Evolutionary conservation across 768 basidiomycete species (phyloP).

Genomic region (Serendipita sp.): DNA sequence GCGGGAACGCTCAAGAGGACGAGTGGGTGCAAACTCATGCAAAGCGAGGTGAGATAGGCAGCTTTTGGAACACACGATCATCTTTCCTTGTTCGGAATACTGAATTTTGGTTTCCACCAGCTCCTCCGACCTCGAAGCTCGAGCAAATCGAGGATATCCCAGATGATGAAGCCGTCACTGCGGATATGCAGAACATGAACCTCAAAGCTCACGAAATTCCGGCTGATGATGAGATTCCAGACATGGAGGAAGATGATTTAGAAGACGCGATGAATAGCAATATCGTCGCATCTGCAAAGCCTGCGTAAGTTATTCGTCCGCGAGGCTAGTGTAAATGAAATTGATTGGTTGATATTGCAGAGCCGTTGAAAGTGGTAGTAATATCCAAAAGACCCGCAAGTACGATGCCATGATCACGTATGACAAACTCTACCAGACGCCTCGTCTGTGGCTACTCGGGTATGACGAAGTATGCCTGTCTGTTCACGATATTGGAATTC

Average conservation of each 20-base stretch:
- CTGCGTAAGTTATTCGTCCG: slow-evolving; percentile 27
- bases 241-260: slow-evolving; percentile 93
- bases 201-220: slow-evolving; percentile 42
- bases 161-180: slow-evolving; percentile 44
- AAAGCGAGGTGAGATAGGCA: slow-evolving; percentile 31
- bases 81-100: not conserved
- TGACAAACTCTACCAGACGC: slow-evolving; percentile 99
- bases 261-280: slow-evolving; percentile 82
- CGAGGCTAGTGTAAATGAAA: not conserved
- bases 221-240: slow-evolving; percentile 92
- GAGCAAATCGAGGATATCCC: slow-evolving; percentile 73
- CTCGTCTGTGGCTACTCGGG: slow-evolving; percentile 91
- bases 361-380: slow-evolving; percentile 49
- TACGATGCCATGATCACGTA: slow-evolving; percentile 99
- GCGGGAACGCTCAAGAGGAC: slow-evolving; percentile 41
- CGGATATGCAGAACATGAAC: slow-evolving; percentile 9
- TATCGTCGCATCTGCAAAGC: slow-evolving; percentile 43
- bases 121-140: slow-evolving; percentile 39
- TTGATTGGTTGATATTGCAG: slow-evolving; percentile 19
- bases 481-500: not conserved
- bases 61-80: not conserved
- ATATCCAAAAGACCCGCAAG: slow-evolving; percentile 86
- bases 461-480: slow-evolving; percentile 70
- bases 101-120: slow-evolving; percentile 9
- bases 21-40: slow-evolving; percentile 99